These are phyloP conservation scores for Salix dunnii DNA, from an alignment of 345 rosid genomes.

Conservation along the genomic window DNA sequence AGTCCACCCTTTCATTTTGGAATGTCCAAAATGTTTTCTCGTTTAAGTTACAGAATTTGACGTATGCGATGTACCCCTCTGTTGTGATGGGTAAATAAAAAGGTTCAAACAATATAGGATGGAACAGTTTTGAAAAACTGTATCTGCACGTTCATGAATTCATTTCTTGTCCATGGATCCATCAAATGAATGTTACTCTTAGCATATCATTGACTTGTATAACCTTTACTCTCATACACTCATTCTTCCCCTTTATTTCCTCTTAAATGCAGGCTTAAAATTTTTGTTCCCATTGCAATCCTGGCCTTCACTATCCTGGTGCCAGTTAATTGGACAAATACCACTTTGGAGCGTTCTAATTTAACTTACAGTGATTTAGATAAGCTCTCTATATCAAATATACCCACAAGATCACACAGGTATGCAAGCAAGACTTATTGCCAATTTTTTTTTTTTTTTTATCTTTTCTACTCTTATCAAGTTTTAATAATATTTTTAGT, in stretches of 20 bases:
- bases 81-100: too few species aligned
- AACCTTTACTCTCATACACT: not conserved
- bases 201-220: not conserved
- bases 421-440: slow-evolving; percentile 21
- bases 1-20: not conserved
- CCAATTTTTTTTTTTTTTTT: not conserved
- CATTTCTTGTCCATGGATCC: not conserved
- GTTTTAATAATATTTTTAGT: not conserved
- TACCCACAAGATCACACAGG: slow-evolving; percentile 74
- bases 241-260: not conserved
- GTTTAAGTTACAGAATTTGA: too few species aligned
- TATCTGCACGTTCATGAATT: not conserved
- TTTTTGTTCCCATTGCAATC: slow-evolving; percentile 71
- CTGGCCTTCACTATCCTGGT: slow-evolving; percentile 68
- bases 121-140: not conserved
- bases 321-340: slow-evolving; percentile 86
- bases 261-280: slow-evolving; percentile 63
- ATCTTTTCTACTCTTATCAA: not conserved
- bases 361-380: slow-evolving; percentile 67
- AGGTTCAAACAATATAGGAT: too few species aligned
- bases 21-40: not conserved
- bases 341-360: slow-evolving; percentile 51
- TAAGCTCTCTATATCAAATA: slow-evolving; percentile 84
- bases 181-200: not conserved
- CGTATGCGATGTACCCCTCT: too few species aligned